A percentile compares a stretch with the other conserved stretches of the same genome.
Conservation (phyloP, 2,329 filamentous ascomycete species). For the Aspergillus tamarii region DNA sequence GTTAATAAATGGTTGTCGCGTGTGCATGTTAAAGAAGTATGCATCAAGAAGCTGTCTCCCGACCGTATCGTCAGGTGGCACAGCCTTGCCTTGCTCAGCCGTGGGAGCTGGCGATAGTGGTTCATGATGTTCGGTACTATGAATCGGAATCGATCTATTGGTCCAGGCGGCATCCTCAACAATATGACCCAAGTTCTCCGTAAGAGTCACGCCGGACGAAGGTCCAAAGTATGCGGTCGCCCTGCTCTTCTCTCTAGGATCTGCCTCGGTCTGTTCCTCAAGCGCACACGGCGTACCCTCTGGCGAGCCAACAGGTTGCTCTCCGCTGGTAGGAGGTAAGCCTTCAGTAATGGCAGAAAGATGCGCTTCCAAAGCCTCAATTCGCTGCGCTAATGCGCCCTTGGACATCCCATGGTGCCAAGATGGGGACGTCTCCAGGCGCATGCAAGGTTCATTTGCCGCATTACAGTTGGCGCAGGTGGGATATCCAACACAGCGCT, state of each 20-base stretch:
- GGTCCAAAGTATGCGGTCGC: neutral
- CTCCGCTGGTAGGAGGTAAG: neutral
- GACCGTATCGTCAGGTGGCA: conserved; percentile 18
- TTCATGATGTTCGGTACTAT: conserved; percentile 15
- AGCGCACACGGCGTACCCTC: neutral
- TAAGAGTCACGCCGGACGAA: neutral
- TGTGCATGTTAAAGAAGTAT: conserved; percentile 27
- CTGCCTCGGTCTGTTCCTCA: neutral
- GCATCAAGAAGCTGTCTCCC: conserved; percentile 20
- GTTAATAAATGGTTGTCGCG: conserved; percentile 7
- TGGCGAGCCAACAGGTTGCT: neutral
- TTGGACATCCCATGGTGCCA: conserved; percentile 33
- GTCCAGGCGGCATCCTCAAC: neutral
- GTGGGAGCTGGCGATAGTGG: conserved; percentile 21
- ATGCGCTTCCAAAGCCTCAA: conserved; percentile 25
- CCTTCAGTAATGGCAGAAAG: conserved; percentile 13
- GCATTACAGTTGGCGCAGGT: conserved; percentile 25
- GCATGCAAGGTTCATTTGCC: conserved; percentile 24
- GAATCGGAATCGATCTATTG: neutral
- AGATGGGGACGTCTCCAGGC: conserved; percentile 22
- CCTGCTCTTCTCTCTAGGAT: neutral
- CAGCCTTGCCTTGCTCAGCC: neutral
- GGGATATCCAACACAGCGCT: conserved; percentile 27
- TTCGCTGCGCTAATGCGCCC: conserved; percentile 24
- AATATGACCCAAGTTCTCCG: neutral